These are phyloP conservation scores for Scleroderma bovista DNA, from an alignment of 768 basidiomycete species.

Conservation along the genomic window DNA sequence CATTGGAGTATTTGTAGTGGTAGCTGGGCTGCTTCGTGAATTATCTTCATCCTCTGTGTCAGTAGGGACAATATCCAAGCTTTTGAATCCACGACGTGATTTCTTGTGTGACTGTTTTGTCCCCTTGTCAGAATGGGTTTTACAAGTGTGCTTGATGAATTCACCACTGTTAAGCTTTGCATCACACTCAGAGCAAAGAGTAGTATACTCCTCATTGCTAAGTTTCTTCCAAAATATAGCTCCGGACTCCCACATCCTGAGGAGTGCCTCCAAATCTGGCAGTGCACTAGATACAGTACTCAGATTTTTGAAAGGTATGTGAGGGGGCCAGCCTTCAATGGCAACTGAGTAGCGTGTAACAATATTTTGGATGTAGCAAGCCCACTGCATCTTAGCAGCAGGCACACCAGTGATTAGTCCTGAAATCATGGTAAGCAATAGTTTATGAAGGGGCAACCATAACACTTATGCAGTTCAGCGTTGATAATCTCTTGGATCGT, in stretches of 20 bases:
- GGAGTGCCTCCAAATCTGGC: not conserved
- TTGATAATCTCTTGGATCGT: not conserved
- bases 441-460: not conserved
- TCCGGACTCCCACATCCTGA: not conserved
- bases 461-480: not conserved
- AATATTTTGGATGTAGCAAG: not conserved
- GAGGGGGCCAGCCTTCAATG: constrained; percentile 2
- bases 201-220: not conserved
- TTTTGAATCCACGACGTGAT: not conserved
- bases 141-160: not conserved
- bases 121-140: not conserved
- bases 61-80: not conserved
- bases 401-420: not conserved
- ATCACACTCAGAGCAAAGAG: not conserved
- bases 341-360: not conserved
- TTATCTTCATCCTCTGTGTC: not conserved
- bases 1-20: not conserved
- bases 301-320: constrained; percentile 1
- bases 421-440: not conserved
- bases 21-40: not conserved
- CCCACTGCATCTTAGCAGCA: constrained; percentile 1
- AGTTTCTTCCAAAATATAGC: not conserved
- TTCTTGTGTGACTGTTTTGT: not conserved
- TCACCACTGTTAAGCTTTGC: not conserved
- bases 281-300: not conserved